Evolutionary conservation across 306 rosid genomes (phyloP).

Genomic region (Rosa rugosa): DNA sequence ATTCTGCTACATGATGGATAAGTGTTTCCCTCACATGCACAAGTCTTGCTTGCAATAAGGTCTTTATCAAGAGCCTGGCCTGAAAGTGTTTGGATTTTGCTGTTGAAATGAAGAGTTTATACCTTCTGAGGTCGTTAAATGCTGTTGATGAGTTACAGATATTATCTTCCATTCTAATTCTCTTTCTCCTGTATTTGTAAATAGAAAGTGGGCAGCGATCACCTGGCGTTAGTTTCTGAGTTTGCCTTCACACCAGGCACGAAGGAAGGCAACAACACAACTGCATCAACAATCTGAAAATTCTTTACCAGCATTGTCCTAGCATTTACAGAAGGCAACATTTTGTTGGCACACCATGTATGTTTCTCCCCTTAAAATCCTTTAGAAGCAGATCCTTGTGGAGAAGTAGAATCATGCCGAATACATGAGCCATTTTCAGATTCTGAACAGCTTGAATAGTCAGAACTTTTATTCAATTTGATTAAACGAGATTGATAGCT

Average conservation of each 20-base stretch:
- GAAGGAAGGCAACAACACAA: slow-evolving; percentile 18
- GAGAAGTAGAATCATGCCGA: neutral
- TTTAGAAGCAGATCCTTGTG: neutral
- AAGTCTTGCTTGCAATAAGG: neutral
- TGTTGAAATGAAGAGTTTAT: neutral
- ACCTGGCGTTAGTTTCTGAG: slow-evolving; percentile 77
- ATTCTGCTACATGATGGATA: neutral
- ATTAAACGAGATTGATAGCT: neutral
- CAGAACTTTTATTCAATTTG: neutral
- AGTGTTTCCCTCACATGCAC: neutral
- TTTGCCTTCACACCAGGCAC: slow-evolving; percentile 54
- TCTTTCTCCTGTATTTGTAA: neutral
- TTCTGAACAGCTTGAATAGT: neutral
- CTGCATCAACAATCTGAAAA: slow-evolving; percentile 17
- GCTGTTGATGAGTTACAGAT: neutral
- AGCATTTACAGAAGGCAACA: slow-evolving; percentile 21
- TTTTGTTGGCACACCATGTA: neutral
- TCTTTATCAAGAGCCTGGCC: neutral
- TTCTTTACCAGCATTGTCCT: slow-evolving; percentile 4
- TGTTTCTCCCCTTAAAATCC: neutral
- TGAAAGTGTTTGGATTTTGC: neutral
- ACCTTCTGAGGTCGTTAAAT: neutral
- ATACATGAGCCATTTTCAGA: slow-evolving; percentile 1
- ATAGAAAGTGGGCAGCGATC: slow-evolving; percentile 88
- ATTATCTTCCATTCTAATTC: neutral